Evolutionary conservation across 768 basidiomycete genomes (phyloP), one percentile per base, ranked within the genome.

Genomic region (Cystobasidium tubakii): DNA sequence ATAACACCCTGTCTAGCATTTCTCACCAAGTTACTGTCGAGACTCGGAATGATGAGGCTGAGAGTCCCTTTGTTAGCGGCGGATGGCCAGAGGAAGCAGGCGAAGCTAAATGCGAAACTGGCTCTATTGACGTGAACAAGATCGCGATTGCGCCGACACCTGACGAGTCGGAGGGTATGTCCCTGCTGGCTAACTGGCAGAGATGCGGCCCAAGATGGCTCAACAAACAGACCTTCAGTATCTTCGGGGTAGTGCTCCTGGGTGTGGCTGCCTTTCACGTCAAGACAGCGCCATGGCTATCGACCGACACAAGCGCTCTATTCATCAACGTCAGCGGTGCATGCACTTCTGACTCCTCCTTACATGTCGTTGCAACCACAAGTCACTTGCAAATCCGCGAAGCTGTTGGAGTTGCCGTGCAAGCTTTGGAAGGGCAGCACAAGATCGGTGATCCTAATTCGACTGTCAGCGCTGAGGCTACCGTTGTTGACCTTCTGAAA

Each of bases 201-300:
- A 50, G 46, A 21, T 21, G 7, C n/a, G 46, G 46, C 4, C 46
- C 46, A 6, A 60, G 27, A 60, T 60, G 57, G 57, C 57, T 27
- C 57, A 60, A 60, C 57, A 34, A 29, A 29, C 57, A 60, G 33
- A 34, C 57, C 27, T 34, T 60, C 27, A 25, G 57, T 29, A 34
- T 60, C 57, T 60, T 60, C 21, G 57, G 57, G 25, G 57, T 60
- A 15, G 57, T 60, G 13, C 33, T 60, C 4, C 57, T 60, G 13
- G 33, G 57, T 29, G 57, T 60, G 12, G 57, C 57, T 60, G 57
- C 57, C 23, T 60, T 15, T 31, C 57, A 60, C 23, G 29, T 29
- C 29, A 60, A 60, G 27, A 34, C 57, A 17, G 46, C 46, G 7
- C 46, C 46, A n/a, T 50, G 46, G 46, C 46, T 50, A 4, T 50